Conservation (phyloP, 306 rosid genomes). For the Cicer pinnatifidum region DNA sequence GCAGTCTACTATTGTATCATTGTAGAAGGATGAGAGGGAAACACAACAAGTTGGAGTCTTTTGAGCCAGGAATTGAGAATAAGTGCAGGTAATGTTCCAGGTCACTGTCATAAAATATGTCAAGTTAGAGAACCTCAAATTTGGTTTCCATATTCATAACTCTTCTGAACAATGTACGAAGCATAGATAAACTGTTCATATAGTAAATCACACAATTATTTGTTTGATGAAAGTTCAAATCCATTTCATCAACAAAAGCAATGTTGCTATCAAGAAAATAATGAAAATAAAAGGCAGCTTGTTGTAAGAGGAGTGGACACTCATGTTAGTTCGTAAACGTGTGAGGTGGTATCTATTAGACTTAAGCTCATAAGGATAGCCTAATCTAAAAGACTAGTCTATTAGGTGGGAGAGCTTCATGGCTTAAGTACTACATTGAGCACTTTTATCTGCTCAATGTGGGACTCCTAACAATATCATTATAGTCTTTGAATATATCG, state of each 20-base stretch:
- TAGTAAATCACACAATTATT: slow-evolving; percentile 8
- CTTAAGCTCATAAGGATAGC: too few relatives aligned
- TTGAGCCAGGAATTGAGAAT: slow-evolving; percentile 94
- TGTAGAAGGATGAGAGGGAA: slow-evolving; percentile 95
- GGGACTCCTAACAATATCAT: too few relatives aligned
- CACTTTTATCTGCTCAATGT: too few relatives aligned
- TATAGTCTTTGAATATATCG: too few relatives aligned
- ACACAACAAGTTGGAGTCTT: slow-evolving; percentile 99
- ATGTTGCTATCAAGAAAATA: not conserved
- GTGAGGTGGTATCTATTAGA: not conserved
- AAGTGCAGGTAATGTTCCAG: slow-evolving; percentile 96
- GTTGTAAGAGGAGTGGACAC: too few relatives aligned
- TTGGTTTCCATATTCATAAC: slow-evolving; percentile 1
- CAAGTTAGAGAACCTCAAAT: slow-evolving; percentile 25
- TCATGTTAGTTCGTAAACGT: not conserved
- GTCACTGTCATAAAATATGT: slow-evolving; percentile 74
- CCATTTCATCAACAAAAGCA: slow-evolving; percentile 1
- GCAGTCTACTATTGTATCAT: slow-evolving; percentile 86
- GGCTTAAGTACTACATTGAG: too few relatives aligned
- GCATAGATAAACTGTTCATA: slow-evolving; percentile 17
- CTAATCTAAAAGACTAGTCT: too few relatives aligned
- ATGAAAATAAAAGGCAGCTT: not conserved
- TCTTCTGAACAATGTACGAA: not conserved
- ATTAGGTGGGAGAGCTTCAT: too few relatives aligned
- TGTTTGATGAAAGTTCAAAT: slow-evolving; percentile 11